Base-by-base conservation (phyloP, 2,329 filamentous ascomycete genomes). In the Clonostachys rhizophaga region DNA sequence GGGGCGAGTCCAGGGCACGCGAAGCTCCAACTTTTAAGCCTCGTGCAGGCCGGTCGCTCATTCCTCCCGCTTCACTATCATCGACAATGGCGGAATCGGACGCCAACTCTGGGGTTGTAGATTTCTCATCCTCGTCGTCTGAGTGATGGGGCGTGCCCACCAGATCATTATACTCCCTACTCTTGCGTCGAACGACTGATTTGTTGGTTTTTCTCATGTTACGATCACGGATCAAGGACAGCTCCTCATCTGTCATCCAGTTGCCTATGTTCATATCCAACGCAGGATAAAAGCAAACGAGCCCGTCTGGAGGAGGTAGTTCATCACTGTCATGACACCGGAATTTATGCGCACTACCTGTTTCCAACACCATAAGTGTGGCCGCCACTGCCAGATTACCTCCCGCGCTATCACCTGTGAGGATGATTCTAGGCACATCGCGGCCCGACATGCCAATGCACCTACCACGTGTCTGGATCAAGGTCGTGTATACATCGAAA, bases 211-310 rank as follows among this genome's bases (percentile, higher is more conserved):
- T 85, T 20, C 90, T 80, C 61, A 84, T 84, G 49, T 83, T 80
- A 11, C 90, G 83, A 52, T 96, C 91, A 54, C 90, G 85, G 52
- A 99, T 95, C 50, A 99, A 71, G 0, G 89, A 83, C 89, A 97
- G 95, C 63, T 99, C 91, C 64, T 97, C 92, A 57, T 97, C 92
- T 1, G 89, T 91, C 91, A 99, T 97, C 94, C 94, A 99, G 65
- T 91, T 96, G 36, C 90, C 90, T 54, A 97, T 97, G 59, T 95
- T 96, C 87, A 97, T 91, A 59, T 97, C 94, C 49, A 99, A 71
- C 0, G 86, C 85, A 1, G 94, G 94, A 58, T 99, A 99, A 49
- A 95, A 84, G 43, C 96, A 75, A 1, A 97, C 76, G 8, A 97
- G 67, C 0, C 91, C 92, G 45, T 88, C 86, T 0, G 94, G 94